Conservation (phyloP, 371 early-diverging fungal species). For the Conidiobolus incongruus region DNA sequence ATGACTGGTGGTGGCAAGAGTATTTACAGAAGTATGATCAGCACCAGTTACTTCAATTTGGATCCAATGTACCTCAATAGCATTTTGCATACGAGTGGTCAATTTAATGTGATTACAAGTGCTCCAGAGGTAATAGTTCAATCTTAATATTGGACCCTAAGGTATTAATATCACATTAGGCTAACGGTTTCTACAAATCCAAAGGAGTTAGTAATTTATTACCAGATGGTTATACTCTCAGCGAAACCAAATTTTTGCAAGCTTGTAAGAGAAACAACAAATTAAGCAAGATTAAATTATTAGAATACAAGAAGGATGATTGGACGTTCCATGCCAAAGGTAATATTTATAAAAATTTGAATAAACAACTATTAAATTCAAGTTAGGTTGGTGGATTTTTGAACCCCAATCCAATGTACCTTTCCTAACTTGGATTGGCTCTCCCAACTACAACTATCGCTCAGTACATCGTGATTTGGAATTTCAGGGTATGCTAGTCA, state of each 20-base stretch:
- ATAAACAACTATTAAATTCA: not conserved
- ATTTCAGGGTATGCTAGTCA: constrained; percentile 22
- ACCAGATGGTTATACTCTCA: constrained; percentile 73
- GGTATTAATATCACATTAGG: constrained; percentile 14
- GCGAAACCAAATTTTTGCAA: constrained; percentile 36
- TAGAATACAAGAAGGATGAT: constrained; percentile 43
- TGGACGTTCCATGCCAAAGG: constrained; percentile 92
- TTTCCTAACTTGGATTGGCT: constrained; percentile 60
- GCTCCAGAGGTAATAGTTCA: constrained; percentile 46
- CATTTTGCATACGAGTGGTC: constrained; percentile 26
- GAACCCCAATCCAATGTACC: constrained; percentile 9
- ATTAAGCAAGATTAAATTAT: constrained; percentile 23
- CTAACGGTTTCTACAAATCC: constrained; percentile 83
- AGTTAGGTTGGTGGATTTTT: constrained; percentile 12
- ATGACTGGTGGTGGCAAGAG: constrained; percentile 9
- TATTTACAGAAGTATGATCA: constrained; percentile 25
- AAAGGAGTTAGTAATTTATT: constrained; percentile 65
- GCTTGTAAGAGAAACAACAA: constrained; percentile 12
- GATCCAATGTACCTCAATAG: constrained; percentile 31
- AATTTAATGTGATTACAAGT: constrained; percentile 37
- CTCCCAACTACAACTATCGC: constrained; percentile 78
- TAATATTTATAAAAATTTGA: constrained; percentile 5
- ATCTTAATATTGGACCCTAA: not conserved
- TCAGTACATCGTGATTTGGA: constrained; percentile 80
- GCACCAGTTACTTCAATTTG: constrained; percentile 91